Base-by-base conservation (phyloP, 2,329 filamentous ascomycete genomes). In the Drechslerella dactyloides region DNA sequence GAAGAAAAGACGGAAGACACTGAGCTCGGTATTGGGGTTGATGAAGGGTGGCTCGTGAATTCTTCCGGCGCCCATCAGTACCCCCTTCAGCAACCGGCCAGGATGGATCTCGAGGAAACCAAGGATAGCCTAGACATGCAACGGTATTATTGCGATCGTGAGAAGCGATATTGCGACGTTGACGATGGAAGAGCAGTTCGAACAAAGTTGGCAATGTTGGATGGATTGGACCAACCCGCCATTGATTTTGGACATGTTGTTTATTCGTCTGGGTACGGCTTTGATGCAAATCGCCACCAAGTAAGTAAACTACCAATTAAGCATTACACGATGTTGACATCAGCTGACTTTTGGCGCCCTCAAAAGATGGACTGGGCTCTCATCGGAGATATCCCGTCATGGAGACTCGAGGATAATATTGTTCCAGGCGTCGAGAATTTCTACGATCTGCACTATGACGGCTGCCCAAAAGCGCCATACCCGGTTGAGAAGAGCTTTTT, bases 41-140 rank as follows among this genome's bases (percentile, higher is more conserved):
- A 73, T 50, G 69, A 73, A 42, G 69, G 69, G 7, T 73, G 69
- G 69, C 58, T 73, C 10, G 42, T 68, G 8, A 63, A 73, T 21
- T 66, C 69, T n/a, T 56, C 62, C 7, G 69, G 57, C 46, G 44
- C 52, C 24, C 69, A 63, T 35, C 37, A 53, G 4, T 73, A 62
- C 19, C 61, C 69, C 7, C 46, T 73, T 10, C 69, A 73, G 30
- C 69, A 73, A 37, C 69, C 69, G 11, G 61, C 69, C 15, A 51
- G 50, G 40, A 73, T 73, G 69, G 69, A 73, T 15, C 48, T 73
- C 1, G 69, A 73, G 21, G 69, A 73, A 42, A 46, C 69, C 1
- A 73, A 68, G 24, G 69, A 73, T 44, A 73, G 69, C n/a, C 56
- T 73, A 8, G 63, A 73, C 24, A 68, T 73, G 69, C 69, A 73